Percentiles rank a stretch among this genome's conserved stretches.
Conservation (phyloP, 140 eudicot genomes). For the Stevia rebaudiana region DNA sequence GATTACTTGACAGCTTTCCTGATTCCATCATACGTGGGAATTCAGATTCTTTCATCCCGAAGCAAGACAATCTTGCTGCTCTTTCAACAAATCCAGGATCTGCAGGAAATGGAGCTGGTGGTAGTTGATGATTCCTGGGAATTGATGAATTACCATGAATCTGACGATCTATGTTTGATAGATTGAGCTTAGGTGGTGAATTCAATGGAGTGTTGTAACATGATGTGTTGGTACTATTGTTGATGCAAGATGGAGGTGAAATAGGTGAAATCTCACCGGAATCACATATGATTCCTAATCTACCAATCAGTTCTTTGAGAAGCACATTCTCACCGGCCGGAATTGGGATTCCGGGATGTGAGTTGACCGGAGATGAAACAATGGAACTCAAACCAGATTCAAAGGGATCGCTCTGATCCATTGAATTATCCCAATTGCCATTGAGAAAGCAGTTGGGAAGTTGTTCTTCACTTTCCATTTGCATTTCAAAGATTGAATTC, state of each 20-base stretch:
- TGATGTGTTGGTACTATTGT: constrained; percentile 50
- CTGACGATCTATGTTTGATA: constrained; percentile 42
- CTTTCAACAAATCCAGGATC: constrained; percentile 82
- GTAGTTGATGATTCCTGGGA: constrained; percentile 32
- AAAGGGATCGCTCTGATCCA: constrained; percentile 80
- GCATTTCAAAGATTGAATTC: constrained; percentile 38
- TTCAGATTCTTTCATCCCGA: constrained; percentile 26
- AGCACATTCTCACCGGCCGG: constrained; percentile 39
- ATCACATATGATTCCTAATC: constrained; percentile 63
- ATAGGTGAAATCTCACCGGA: constrained; percentile 53
- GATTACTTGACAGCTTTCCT: background rate
- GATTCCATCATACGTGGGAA: constrained; percentile 43
- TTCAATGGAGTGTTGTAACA: constrained; percentile 74
- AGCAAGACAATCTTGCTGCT: constrained; percentile 69
- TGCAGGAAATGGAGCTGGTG: constrained; percentile 24
- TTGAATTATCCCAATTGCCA: constrained; percentile 60
- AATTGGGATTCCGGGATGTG: constrained; percentile 32
- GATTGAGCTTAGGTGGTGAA: constrained; percentile 80
- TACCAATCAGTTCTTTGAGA: constrained; percentile 67
- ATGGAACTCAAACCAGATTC: constrained; percentile 88
- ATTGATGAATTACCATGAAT: constrained; percentile 34
- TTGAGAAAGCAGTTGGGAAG: constrained; percentile 38
- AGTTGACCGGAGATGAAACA: constrained; percentile 64
- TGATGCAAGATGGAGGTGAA: constrained; percentile 36
- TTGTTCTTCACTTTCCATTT: constrained; percentile 32